Percentiles rank a stretch among this genome's conserved stretches.
phyloP scores from a whole-genome alignment of 306 rosid species.

The Rubus parviflorus region DNA sequence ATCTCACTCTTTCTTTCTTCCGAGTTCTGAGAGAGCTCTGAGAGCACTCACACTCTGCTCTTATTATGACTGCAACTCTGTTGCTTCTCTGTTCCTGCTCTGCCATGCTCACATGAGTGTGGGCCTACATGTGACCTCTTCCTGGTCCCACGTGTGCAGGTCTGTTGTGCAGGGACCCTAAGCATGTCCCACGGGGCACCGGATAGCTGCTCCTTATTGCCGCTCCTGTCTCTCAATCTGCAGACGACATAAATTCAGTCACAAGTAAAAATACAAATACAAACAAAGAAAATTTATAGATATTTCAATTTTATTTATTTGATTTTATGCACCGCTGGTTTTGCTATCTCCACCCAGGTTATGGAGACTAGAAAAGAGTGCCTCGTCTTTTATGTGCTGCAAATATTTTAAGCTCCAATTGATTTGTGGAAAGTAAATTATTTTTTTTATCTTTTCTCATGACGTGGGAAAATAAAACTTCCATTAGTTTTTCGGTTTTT shows the following conservation, averaged over 20 bases:
- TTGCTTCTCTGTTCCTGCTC: constrained; percentile 51
- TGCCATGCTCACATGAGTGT: constrained; percentile 28
- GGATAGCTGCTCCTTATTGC: constrained; percentile 31
- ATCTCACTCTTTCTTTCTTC: constrained; percentile 18
- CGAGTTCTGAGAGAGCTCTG: neutral
- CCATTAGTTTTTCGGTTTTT: too few relatives aligned
- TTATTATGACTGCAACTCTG: constrained; percentile 90
- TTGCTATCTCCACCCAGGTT: constrained; percentile 44
- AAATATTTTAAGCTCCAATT: too few relatives aligned
- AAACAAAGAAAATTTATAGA: constrained; percentile 31
- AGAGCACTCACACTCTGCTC: constrained; percentile 39
- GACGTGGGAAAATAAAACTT: too few relatives aligned
- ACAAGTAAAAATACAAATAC: constrained; percentile 2
- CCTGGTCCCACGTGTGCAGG: constrained; percentile 10
- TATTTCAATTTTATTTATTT: neutral
- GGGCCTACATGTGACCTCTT: constrained; percentile 1
- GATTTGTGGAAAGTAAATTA: too few relatives aligned
- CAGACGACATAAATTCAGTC: constrained; percentile 51
- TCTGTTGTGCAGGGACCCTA: neutral
- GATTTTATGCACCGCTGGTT: constrained; percentile 39
- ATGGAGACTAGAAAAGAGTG: constrained; percentile 22
- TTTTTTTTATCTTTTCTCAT: too few relatives aligned
- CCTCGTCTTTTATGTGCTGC: constrained; percentile 31
- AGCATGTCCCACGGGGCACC: neutral
- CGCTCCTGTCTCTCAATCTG: constrained; percentile 62